Evolutionary conservation across 305 asterid genomes (phyloP).

Genomic region (Ilex paraguariensis): DNA sequence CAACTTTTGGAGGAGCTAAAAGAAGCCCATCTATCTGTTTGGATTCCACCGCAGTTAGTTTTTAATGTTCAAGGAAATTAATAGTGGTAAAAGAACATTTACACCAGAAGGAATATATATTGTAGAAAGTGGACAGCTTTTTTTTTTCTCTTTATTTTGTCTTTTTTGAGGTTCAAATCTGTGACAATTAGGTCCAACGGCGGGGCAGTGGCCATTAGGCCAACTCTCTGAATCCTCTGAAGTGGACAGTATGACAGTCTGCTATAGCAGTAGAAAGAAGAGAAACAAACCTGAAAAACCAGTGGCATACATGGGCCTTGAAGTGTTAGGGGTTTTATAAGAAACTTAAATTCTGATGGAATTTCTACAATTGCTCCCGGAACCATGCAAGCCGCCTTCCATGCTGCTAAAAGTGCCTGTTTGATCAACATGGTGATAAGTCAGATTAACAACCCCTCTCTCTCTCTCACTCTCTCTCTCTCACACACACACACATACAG

Average conservation of each 20-base stretch:
- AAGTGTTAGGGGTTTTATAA: slow-evolving; percentile 62
- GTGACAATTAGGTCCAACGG: too few species aligned
- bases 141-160: too few species aligned
- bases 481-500: too few species aligned
- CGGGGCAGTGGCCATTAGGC: too few species aligned
- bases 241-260: too few species aligned
- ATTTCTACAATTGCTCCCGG: slow-evolving; percentile 44
- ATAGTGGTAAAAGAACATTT: slow-evolving; percentile 31
- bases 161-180: too few species aligned
- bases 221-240: too few species aligned
- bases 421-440: slow-evolving; percentile 4
- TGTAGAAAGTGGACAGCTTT: too few species aligned
- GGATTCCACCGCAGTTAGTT: slow-evolving; percentile 24
- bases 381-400: slow-evolving; percentile 64
- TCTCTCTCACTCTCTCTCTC: too few species aligned
- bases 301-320: slow-evolving; percentile 79
- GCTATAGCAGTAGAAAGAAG: too few species aligned
- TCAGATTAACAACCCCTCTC: not conserved
- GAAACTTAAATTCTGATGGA: slow-evolving; percentile 44
- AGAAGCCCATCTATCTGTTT: slow-evolving; percentile 63
- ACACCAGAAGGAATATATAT: too few species aligned
- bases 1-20: slow-evolving; percentile 54
- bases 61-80: slow-evolving; percentile 56
- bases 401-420: slow-evolving; percentile 64
- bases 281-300: slow-evolving; percentile 46